Evolutionary conservation across 1,284 basidiomycete genomes (phyloP), one percentile per base, ranked within the genome.

Genomic region (Porodaedalea pini): DNA sequence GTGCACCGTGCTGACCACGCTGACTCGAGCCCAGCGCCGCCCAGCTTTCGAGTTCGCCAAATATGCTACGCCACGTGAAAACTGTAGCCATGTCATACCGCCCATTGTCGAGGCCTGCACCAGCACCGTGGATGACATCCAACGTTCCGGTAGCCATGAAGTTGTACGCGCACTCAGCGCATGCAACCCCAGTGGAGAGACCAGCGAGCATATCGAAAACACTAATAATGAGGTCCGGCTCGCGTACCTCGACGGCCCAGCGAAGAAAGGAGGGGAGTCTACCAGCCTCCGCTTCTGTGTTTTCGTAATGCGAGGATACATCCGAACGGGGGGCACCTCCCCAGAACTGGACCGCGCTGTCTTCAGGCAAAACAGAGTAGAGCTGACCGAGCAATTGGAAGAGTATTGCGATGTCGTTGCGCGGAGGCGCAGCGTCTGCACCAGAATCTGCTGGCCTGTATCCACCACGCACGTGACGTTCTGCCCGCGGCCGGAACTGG

Each of bases 121-220:
- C 51, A 69, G 66, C 81, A 17, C 85, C 83, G 2, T 81, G 76
- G 52, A 88, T 70, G 7, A 86, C 78, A 58, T 88, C 86, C 0
- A 79, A 78, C 7, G 78, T 78, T 6, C 82, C 85, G 31, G 85
- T 75, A 10, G 82, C 88, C 68, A 94, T 80, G 69, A 94, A 93
- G 67, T 93, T 92, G 73, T 92, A 92, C 0, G 90, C 85, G 19
- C 90, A 76, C 63, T 92, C 88, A 62, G 90, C 92, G 65, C 91
- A 92, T 57, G 86, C 83, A 44, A 89, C 85, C 0, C 94, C 94
- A 48, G 86, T 86, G 0, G 92, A 83, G 21, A 96, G 78, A n/a
- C 93, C 92, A 3, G 82, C 75, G 19, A 96, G 74, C 91, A 96
- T 93, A 62, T 94, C 89, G 70, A 92, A 95, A 58, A 94, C 75